Evolutionary conservation across 2,329 filamentous ascomycete species (phyloP).

Genomic region (Zelopaecilomyces penicillatus): DNA sequence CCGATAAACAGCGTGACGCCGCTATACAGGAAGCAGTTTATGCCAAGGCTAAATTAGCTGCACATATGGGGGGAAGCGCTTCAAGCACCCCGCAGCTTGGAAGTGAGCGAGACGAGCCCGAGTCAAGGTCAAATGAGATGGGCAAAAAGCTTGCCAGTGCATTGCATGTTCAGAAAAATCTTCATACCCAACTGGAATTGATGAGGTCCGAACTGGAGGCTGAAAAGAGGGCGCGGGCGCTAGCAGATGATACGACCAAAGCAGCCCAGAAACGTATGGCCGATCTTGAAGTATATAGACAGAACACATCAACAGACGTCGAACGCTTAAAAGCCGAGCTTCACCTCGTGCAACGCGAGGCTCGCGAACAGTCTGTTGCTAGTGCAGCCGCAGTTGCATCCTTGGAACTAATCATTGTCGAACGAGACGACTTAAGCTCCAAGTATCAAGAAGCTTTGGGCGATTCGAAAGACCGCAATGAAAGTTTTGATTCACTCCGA

Average conservation of each 20-base stretch:
- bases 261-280: constrained; percentile 75
- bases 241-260: constrained; percentile 81
- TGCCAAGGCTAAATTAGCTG: constrained; percentile 84
- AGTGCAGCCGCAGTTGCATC: constrained; percentile 69
- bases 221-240: constrained; percentile 69
- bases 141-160: constrained; percentile 75
- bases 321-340: constrained; percentile 81
- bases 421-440: constrained; percentile 68
- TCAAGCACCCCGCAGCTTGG: constrained; percentile 52
- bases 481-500: constrained; percentile 66
- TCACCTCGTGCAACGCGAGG: constrained; percentile 67
- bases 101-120: constrained; percentile 52
- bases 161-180: constrained; percentile 67
- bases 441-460: constrained; percentile 60
- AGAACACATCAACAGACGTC: constrained; percentile 74
- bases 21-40: constrained; percentile 95
- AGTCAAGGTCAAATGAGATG: constrained; percentile 54
- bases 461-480: constrained; percentile 60
- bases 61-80: constrained; percentile 59
- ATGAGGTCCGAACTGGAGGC: constrained; percentile 64
- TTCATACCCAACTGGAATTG: constrained; percentile 68
- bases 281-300: constrained; percentile 76
- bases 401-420: constrained; percentile 68
- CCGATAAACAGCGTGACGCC: constrained; percentile 87
- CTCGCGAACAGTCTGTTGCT: constrained; percentile 72